Conservation (phyloP, 169 alveolate species). For the Blepharisma undulans region DNA sequence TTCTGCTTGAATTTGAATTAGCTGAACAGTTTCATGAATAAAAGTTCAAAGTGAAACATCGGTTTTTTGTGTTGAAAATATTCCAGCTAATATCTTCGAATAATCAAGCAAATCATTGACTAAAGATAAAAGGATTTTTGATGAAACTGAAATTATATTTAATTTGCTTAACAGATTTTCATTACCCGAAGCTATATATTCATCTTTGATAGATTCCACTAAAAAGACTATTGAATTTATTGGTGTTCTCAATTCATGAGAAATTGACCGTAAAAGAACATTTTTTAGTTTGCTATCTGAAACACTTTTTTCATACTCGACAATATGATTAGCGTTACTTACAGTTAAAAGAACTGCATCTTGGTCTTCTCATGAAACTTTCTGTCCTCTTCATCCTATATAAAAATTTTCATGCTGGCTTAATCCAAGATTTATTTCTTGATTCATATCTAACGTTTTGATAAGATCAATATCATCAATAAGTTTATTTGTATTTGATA, state of each 20-base stretch:
- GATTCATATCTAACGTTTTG: background rate
- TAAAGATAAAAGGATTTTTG: background rate
- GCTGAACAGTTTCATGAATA: background rate
- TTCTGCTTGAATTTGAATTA: background rate
- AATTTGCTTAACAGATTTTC: background rate
- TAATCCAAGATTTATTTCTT: background rate
- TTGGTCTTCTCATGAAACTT: background rate
- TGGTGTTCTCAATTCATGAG: slow-evolving; percentile 32
- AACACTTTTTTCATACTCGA: background rate
- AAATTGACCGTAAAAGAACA: background rate
- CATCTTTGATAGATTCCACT: background rate
- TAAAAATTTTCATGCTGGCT: background rate
- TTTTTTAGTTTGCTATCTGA: background rate
- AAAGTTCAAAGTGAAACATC: background rate
- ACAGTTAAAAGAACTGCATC: background rate
- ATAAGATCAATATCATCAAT: background rate
- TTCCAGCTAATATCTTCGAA: background rate
- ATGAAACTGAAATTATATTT: background rate
- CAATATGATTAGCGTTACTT: background rate
- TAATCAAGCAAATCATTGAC: slow-evolving; percentile 29
- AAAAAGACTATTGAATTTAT: background rate
- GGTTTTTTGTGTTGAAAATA: background rate
- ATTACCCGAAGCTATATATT: background rate
- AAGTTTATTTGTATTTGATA: background rate
- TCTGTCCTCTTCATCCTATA: background rate